A percentile compares a stretch with the other conserved stretches of the same genome.
These are phyloP conservation scores for Umbelopsis sp. DNA, from an alignment of 192 early-diverging fungal species.

Conservation along the genomic window DNA sequence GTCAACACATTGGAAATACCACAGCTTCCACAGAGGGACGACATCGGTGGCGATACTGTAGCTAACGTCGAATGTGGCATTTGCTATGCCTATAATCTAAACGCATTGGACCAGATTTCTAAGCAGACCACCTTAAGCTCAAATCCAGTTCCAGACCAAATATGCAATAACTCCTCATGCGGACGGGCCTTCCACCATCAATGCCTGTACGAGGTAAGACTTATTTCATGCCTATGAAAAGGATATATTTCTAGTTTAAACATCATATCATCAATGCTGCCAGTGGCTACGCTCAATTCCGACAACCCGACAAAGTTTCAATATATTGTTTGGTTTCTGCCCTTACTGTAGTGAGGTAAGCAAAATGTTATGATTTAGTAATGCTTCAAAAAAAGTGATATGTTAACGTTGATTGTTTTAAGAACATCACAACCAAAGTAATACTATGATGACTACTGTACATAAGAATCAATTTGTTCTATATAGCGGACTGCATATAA, in stretches of 20 bases:
- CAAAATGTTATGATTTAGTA: not conserved
- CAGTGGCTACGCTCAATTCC: constrained; percentile 29
- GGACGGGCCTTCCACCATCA: constrained; percentile 22
- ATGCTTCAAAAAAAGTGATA: not conserved
- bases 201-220: constrained; percentile 25
- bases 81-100: constrained; percentile 32
- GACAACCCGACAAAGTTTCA: constrained; percentile 23
- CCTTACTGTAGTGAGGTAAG: constrained; percentile 32
- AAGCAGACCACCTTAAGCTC: not conserved
- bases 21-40: not conserved
- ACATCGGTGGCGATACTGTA: not conserved
- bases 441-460: constrained; percentile 1
- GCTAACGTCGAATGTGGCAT: constrained; percentile 34
- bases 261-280: not conserved
- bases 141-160: constrained; percentile 1
- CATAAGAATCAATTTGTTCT: not conserved
- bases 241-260: not conserved
- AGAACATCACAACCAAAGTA: constrained; percentile 26
- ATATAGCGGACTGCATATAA: no score
- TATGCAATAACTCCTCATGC: constrained; percentile 25
- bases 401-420: not conserved
- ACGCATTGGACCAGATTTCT: not conserved
- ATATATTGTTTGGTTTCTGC: constrained; percentile 32
- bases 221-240: not conserved
- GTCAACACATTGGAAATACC: not conserved